A percentile compares a stretch with the other conserved stretches of the same genome.
phyloP scores from a whole-genome alignment of 441 rosid species.

The Croton setiger region DNA sequence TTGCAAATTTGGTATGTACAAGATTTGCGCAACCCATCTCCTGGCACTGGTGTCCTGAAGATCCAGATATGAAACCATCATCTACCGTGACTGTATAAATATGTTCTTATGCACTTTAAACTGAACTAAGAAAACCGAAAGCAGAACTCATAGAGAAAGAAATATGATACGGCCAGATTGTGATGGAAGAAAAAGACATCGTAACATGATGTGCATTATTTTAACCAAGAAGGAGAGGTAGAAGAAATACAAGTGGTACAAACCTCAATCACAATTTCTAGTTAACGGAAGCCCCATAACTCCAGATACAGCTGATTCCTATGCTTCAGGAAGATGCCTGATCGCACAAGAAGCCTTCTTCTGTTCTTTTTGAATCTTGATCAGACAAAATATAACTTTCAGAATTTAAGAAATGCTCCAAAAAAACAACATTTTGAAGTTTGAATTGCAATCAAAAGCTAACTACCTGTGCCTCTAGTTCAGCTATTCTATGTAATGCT shows the following conservation, averaged over 20 bases:
- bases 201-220: not conserved
- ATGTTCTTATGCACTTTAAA: not conserved
- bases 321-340: constrained; percentile 32
- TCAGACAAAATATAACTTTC: constrained; percentile 17
- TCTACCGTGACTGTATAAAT: not conserved
- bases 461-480: constrained; percentile 79
- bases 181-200: not conserved
- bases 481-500: constrained; percentile 75
- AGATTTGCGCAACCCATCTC: no score
- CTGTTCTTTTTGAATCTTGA: constrained; percentile 49
- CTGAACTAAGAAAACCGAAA: not conserved
- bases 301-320: constrained; percentile 23
- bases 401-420: constrained; percentile 15
- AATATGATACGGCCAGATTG: not conserved
- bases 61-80: not conserved
- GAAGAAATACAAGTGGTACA: constrained; percentile 13
- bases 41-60: no score
- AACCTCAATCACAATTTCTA: constrained; percentile 21
- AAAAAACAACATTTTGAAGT: constrained; percentile 8
- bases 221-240: not conserved
- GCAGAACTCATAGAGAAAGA: not conserved
- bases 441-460: constrained; percentile 7
- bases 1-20: not conserved
- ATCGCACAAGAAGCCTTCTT: constrained; percentile 24
- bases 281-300: constrained; percentile 1